phyloP scores from a whole-genome alignment of 345 rosid species.

The Trapa bicornis region DNA sequence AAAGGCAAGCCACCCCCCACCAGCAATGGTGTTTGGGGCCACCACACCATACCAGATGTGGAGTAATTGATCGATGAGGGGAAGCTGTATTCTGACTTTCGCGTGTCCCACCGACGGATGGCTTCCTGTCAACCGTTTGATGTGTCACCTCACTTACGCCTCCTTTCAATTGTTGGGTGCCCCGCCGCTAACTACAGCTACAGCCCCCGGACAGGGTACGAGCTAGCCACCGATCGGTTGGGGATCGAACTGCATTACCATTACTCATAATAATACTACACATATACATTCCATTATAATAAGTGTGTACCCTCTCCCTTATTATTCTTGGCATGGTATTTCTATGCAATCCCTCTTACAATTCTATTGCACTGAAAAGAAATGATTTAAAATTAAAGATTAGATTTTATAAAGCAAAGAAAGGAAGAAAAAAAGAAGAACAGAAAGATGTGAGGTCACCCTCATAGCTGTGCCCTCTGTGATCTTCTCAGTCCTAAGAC shows the following conservation, averaged over 20 bases:
- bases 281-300: too few species aligned
- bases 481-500: constrained; percentile 20
- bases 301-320: too few species aligned
- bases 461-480: constrained; percentile 34
- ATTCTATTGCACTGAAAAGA: too few species aligned
- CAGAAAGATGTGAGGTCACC: constrained; percentile 23
- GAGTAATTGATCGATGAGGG: too few species aligned
- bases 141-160: constrained; percentile 4
- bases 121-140: constrained; percentile 21
- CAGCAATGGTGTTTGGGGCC: not conserved
- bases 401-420: not conserved
- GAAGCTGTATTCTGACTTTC: not conserved
- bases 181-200: not conserved
- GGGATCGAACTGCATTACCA: too few species aligned
- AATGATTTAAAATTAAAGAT: not conserved
- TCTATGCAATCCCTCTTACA: too few species aligned
- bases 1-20: not conserved
- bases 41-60: not conserved
- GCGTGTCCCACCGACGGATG: not conserved
- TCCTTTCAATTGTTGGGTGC: not conserved
- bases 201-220: too few species aligned
- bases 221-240: too few species aligned
- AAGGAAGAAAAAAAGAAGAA: not conserved
- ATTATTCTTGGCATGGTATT: too few species aligned
- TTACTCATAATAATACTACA: too few species aligned